These are phyloP conservation scores for Ophiostoma himal-ulmi DNA, from an alignment of 2,329 filamentous ascomycete genomes.

Conservation along the genomic window DNA sequence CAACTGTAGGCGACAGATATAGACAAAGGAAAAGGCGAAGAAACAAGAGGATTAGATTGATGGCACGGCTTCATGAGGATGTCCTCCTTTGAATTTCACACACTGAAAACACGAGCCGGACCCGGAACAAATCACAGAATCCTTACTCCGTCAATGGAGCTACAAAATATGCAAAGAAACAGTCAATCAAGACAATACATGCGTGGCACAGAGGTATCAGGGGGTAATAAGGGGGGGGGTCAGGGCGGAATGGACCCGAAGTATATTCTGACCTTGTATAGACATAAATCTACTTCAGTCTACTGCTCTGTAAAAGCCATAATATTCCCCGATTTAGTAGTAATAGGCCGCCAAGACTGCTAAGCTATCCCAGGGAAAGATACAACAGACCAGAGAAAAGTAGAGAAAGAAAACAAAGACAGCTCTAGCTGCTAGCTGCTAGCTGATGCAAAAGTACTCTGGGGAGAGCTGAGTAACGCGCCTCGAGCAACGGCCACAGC, in stretches of 20 bases:
- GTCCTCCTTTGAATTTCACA: background rate
- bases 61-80: too few species aligned
- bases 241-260: background rate
- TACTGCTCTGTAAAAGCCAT: background rate
- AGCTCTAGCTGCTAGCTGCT: background rate
- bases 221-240: background rate
- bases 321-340: background rate
- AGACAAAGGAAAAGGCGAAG: background rate
- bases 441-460: background rate
- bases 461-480: conserved; percentile 7
- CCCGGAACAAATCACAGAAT: background rate
- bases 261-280: background rate
- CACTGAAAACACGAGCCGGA: background rate
- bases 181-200: background rate
- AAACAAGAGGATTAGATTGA: background rate
- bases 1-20: background rate
- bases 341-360: background rate
- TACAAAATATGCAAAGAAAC: background rate
- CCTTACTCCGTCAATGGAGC: background rate
- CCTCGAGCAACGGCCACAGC: background rate
- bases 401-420: background rate
- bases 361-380: background rate
- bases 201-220: background rate
- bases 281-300: background rate
- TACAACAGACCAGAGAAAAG: background rate